These are phyloP conservation scores for Chrysanthemum seticuspe DNA, from an alignment of 129 eudicot genomes.

Conservation along the genomic window DNA sequence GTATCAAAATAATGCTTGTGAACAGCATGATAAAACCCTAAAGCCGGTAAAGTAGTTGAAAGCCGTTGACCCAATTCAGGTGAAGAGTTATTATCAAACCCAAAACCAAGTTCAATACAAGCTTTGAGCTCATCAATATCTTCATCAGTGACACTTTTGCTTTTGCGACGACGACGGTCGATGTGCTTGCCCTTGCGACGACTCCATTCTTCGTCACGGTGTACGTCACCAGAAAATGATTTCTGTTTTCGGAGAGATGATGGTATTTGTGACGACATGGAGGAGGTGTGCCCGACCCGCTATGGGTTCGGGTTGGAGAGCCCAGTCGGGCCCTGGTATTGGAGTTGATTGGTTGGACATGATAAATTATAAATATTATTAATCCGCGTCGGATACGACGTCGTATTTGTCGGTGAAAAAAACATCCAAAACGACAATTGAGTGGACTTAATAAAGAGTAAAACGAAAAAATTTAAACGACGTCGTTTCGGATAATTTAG, in stretches of 20 bases:
- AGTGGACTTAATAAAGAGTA: no score
- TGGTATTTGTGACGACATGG: conserved; percentile 24
- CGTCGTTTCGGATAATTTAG: no score
- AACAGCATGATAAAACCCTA: conserved; percentile 69
- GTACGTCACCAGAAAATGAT: conserved; percentile 75
- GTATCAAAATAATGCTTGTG: conserved; percentile 54
- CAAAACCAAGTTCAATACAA: conserved; percentile 76
- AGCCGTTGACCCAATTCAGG: conserved; percentile 57
- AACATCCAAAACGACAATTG: no score
- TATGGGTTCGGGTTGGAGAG: conserved; percentile 47
- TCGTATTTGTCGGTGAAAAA: no score
- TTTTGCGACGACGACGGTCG: conserved; percentile 47
- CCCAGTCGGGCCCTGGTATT: conserved; percentile 39
- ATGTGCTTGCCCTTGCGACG: conserved; percentile 48
- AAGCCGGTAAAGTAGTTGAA: conserved; percentile 76
- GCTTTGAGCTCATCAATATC: conserved; percentile 81
- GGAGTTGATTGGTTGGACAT: conserved; percentile 20
- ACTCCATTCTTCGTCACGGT: conserved; percentile 78
- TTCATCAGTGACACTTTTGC: conserved; percentile 73
- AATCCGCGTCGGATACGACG: no score
- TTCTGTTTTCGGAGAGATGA: conserved; percentile 58
- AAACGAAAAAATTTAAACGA: no score
- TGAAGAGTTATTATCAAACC: conserved; percentile 66
- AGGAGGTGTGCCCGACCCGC: conserved; percentile 51
- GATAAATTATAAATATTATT: no score